Base-by-base conservation (phyloP, 352 stramenopile species). In the Globisporangium camurandrum region DNA sequence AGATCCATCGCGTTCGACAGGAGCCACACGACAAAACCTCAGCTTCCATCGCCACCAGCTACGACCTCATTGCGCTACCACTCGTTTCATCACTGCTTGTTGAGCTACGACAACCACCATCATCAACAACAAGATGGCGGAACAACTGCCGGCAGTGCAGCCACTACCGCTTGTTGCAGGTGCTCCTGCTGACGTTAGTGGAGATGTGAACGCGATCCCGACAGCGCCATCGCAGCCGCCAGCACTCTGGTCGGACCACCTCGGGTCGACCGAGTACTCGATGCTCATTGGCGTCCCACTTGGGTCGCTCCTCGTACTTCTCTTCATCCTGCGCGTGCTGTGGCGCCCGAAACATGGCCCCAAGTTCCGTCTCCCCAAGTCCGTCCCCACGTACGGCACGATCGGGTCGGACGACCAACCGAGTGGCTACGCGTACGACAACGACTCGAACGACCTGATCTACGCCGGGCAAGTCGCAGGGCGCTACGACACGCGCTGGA, bases 401-500 rank as follows among this genome's bases (percentile, higher is more conserved):
- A 66, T 87, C 27, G 71, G 54, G 31, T 58, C 78, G 36, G 81
- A 89, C 49, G 77, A 83, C 44, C 56, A 65, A 22, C 45, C 56
- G 17, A 59, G 66, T 24, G 67, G 66, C 28, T 89, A 86, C 64
- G 66, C 86, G 49, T 86, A 88, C 58, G 78, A 93, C 59, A 71
- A 71, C 26, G 71, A 88, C 62, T 82, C 78, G 57, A 86, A 86
- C 60, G 72, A 93, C 59, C 63, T 93, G 47, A 84, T 93, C 61
- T 86, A 93, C 49, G 81, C 80, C 17, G 78, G 78, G 1, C 78
- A 90, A 36, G 69, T 90, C 26, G 81, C 77, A 3, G 81, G 81
- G 1, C 73, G 80, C 38, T 92, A 89, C 66, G 81, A 92, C 63
- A 88, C 73, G 38, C 76, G 74, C 59, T 92, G 81, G 81, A 88